Evolutionary conservation across 768 basidiomycete genomes (phyloP).

Genomic region (Kwoniella botswanensis): DNA sequence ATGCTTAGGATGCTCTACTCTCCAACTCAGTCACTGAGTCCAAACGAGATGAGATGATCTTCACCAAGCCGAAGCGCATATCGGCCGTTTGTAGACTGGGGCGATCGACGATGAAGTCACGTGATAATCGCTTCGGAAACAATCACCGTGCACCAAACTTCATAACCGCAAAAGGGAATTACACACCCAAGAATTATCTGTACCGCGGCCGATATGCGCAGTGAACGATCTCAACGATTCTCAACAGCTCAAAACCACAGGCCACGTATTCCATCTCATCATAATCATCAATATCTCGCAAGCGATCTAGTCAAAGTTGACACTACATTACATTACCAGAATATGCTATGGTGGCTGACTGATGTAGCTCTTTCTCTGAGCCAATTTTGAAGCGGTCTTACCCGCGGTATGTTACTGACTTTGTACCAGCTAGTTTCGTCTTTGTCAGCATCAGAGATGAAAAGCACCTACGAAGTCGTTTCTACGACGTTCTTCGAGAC

Average conservation of each 20-base stretch:
- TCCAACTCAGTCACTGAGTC: too few relatives aligned
- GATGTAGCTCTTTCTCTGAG: background rate
- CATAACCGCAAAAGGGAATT: background rate
- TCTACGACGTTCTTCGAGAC: background rate
- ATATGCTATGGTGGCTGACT: background rate
- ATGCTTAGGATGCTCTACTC: too few relatives aligned
- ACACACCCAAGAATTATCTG: background rate
- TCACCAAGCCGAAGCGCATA: too few relatives aligned
- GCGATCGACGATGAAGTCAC: background rate
- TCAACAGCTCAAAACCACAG: background rate
- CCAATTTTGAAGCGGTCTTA: background rate
- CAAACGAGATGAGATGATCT: too few relatives aligned
- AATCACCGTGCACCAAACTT: background rate
- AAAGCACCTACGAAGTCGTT: background rate
- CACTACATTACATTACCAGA: background rate
- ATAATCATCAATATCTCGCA: background rate
- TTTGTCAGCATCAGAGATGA: slow-evolving; percentile 5
- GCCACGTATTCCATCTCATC: background rate
- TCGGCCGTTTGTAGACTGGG: background rate
- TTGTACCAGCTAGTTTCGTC: background rate
- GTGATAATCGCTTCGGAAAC: background rate
- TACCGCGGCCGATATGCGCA: slow-evolving; percentile 5
- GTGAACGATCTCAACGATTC: background rate
- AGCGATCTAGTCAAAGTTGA: background rate
- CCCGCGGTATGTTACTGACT: slow-evolving; percentile 3